Evolutionary conservation across 176 grass and related monocot genomes (phyloP).

Genomic region (Pontederia paniculata): DNA sequence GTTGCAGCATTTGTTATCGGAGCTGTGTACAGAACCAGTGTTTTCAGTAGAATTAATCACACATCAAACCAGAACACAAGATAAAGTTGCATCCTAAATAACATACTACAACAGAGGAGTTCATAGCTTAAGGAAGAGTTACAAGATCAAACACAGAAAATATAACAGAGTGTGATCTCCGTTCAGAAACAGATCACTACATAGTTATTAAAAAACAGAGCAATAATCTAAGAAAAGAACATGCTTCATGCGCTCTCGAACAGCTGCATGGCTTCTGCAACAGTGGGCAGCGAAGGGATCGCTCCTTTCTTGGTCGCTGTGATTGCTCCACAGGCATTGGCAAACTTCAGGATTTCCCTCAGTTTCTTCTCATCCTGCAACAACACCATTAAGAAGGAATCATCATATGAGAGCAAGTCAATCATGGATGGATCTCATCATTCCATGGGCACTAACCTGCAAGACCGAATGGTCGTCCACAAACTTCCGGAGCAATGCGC

Average conservation of each 20-base stretch:
- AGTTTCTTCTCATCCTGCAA: constrained; percentile 15
- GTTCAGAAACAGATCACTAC: neutral
- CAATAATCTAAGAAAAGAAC: neutral
- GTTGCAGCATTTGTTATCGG: too few relatives aligned
- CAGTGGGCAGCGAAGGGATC: constrained; percentile 1
- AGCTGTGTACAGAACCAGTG: too few relatives aligned
- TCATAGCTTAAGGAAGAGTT: too few relatives aligned
- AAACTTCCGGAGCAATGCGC: constrained; percentile 9
- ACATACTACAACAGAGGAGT: too few relatives aligned
- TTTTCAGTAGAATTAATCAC: too few relatives aligned
- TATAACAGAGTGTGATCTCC: too few relatives aligned
- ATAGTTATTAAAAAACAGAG: neutral
- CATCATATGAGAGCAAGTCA: too few relatives aligned
- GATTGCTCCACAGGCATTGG: constrained; percentile 13
- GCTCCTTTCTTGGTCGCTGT: constrained; percentile 15
- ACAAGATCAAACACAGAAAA: too few relatives aligned
- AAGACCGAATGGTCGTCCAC: constrained; percentile 3
- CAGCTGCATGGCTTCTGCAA: constrained; percentile 4
- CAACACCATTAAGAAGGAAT: neutral
- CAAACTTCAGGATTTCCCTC: neutral
- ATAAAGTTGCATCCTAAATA: too few relatives aligned
- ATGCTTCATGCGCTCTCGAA: neutral
- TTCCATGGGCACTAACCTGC: neutral
- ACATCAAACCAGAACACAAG: too few relatives aligned
- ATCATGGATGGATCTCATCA: too few relatives aligned